Evolutionary conservation across 192 early-diverging fungal genomes (phyloP).

Genomic region (Spizellomyces sp.): DNA sequence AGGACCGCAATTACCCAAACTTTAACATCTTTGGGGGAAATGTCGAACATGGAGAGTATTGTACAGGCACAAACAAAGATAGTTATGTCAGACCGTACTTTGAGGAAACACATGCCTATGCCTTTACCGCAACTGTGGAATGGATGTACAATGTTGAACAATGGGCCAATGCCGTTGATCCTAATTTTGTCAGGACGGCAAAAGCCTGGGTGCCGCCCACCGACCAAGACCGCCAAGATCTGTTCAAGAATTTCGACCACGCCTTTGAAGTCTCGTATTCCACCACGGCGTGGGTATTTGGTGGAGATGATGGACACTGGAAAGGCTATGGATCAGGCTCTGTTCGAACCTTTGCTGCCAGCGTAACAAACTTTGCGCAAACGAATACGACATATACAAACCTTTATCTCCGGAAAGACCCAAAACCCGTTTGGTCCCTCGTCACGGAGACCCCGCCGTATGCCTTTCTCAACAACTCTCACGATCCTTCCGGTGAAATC

Average conservation of each 20-base stretch:
- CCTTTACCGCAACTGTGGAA: constrained; percentile 18
- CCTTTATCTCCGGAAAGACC: constrained; percentile 11
- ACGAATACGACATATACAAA: constrained; percentile 20
- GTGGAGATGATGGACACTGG: constrained; percentile 32
- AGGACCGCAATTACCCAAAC: constrained; percentile 27
- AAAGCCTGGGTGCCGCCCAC: constrained; percentile 15
- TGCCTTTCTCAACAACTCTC: constrained; percentile 23
- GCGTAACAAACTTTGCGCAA: background rate
- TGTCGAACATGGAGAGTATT: constrained; percentile 25
- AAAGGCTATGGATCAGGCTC: constrained; percentile 30
- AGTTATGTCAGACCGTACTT: constrained; percentile 20
- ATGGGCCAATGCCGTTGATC: constrained; percentile 22
- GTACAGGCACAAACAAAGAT: constrained; percentile 24
- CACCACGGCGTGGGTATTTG: constrained; percentile 26
- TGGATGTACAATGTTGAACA: constrained; percentile 34
- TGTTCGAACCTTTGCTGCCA: constrained; percentile 19
- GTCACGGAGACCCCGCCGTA: constrained; percentile 19
- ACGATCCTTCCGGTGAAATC: constrained; percentile 14
- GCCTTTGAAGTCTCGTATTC: constrained; percentile 35
- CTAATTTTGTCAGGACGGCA: constrained; percentile 13
- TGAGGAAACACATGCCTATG: constrained; percentile 28
- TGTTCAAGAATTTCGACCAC: constrained; percentile 23
- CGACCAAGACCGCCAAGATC: background rate
- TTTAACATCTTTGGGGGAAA: constrained; percentile 27
- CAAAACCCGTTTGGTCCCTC: constrained; percentile 12